Base-by-base conservation (phyloP, 2,329 filamentous ascomycete species). In the Cladosporium sp. region DNA sequence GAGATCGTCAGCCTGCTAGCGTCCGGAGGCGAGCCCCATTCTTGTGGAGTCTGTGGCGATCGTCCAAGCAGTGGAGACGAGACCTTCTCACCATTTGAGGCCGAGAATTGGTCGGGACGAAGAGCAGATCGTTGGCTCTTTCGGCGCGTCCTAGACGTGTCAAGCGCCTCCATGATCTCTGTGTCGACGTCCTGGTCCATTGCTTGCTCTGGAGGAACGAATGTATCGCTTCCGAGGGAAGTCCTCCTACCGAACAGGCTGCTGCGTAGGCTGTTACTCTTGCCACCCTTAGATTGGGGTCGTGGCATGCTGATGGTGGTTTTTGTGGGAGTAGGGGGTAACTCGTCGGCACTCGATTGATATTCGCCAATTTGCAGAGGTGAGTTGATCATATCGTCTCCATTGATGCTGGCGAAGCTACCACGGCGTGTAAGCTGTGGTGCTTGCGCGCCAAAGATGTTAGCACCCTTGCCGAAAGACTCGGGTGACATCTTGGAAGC, bases 261-360 rank as follows among this genome's bases (percentile, higher is more conserved):
- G 59, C 74, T 75, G 49, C 74, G 66, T 53, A 77, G 55, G 59
- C 74, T 77, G 64, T 73, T 77, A 52, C 73, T 71, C 65, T 75
- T 76, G 49, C 74, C 71, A 12, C 47, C 47, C 61, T 74, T 76
- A 19, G 72, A 74, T 38, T 69, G 69, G 47, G 72, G 65, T 48
- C 64, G 53, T 20, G 49, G 33, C 19, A 53, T 49, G 7, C 55
- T 66, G 47, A 55, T 56, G 32, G 66, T 68, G 57, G 82, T 82
- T 68, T 95, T 97, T 0, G 93, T 97, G 1, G 93, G 93, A 1
- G 93, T 98, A 1, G 92, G 91, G n/a, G 92, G 91, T 51, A 92
- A 75, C 43, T 95, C 90, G 33, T 91, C 88, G 15, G 71, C 74
- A 47, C 77, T 75, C 4, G 72, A 68, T 58, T 84, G 80, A 56